A percentile compares a stretch with the other conserved stretches of the same genome.
Evolutionary conservation across 768 basidiomycete genomes (phyloP).

Genomic region (Gloeophyllum trabeum): DNA sequence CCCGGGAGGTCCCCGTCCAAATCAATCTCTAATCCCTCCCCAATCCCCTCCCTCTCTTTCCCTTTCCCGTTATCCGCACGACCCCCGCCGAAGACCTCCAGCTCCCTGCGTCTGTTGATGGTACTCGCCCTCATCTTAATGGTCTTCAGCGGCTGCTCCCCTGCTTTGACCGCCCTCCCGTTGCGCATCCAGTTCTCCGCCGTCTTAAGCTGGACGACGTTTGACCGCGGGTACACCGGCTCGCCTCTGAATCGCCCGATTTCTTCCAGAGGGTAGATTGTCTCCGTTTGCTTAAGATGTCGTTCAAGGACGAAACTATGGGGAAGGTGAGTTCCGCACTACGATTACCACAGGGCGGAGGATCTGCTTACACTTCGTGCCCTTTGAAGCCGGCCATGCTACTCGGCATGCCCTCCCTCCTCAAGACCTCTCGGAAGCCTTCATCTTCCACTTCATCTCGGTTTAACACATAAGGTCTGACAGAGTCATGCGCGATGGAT

Average conservation of each 20-base stretch:
- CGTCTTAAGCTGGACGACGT: conserved; percentile 80
- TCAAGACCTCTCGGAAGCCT: conserved; percentile 64
- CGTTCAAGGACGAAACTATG: conserved; percentile 72
- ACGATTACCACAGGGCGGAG: conserved; percentile 1
- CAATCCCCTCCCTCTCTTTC: conserved; percentile 23
- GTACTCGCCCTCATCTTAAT: conserved; percentile 82
- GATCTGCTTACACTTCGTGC: conserved; percentile 66
- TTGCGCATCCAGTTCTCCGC: conserved; percentile 93
- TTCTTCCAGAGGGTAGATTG: conserved; percentile 70
- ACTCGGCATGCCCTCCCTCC: conserved; percentile 89
- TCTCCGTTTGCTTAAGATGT: conserved; percentile 82
- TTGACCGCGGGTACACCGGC: conserved; percentile 77
- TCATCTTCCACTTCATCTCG: conserved; percentile 91
- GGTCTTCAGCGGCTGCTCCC: conserved; percentile 81
- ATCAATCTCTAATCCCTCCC: background rate
- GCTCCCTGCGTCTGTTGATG: conserved; percentile 63
- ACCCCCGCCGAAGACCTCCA: conserved; percentile 31
- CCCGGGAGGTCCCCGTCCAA: conserved; percentile 19
- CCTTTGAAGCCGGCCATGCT: conserved; percentile 89
- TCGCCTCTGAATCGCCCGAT: conserved; percentile 91
- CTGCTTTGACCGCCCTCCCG: conserved; percentile 62
- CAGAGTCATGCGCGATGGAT: conserved; percentile 1
- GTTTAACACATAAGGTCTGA: conserved; percentile 19
- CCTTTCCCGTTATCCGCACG: conserved; percentile 17
- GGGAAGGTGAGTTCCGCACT: conserved; percentile 1